Percentiles rank a stretch among this genome's conserved stretches.
These are phyloP conservation scores for Stephania cephalantha DNA, from an alignment of 164 flowering plant species.

Conservation along the genomic window DNA sequence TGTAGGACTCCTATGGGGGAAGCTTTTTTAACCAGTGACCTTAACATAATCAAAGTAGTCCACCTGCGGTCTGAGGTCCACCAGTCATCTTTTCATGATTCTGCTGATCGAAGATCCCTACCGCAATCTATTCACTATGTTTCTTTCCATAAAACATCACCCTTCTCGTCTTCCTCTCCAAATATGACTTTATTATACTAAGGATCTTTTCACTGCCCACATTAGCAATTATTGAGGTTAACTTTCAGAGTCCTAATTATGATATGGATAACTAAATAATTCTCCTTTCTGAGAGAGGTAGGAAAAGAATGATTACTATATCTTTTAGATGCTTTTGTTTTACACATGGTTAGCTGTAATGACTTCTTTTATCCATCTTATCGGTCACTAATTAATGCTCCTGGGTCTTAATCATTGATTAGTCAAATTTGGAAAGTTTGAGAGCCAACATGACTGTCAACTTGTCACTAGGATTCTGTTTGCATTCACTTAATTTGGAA, in stretches of 20 bases:
- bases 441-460: neutral
- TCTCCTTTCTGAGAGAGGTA: neutral
- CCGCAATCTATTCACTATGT: conserved; percentile 14
- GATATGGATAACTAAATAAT: neutral
- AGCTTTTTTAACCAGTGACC: neutral
- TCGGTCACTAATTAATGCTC: neutral
- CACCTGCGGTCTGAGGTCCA: conserved; percentile 33
- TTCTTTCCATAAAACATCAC: neutral
- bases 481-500: neutral
- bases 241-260: neutral
- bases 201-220: neutral
- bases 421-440: neutral
- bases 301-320: neutral
- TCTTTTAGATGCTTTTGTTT: neutral
- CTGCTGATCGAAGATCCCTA: conserved; percentile 35
- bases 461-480: neutral
- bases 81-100: conserved; percentile 46
- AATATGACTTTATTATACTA: neutral
- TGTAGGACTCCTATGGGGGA: neutral
- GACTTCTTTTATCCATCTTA: neutral
- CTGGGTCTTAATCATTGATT: neutral
- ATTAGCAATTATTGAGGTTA: too few species aligned
- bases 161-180: neutral
- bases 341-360: neutral
- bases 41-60: conserved; percentile 19